Base-by-base conservation (phyloP, 2,329 filamentous ascomycete species). In the Alternaria arbusti region DNA sequence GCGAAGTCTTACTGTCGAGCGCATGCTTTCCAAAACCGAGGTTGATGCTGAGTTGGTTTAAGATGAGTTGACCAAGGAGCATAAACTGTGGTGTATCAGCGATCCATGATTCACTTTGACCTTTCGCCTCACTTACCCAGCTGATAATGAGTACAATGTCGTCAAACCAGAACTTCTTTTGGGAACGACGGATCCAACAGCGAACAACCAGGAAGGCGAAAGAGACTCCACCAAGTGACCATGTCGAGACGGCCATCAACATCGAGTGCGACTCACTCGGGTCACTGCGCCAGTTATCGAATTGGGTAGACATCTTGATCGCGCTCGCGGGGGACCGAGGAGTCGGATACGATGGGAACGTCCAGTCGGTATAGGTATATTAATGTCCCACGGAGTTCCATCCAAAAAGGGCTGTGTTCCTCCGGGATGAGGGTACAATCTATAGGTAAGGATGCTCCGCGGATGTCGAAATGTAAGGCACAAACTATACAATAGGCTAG, bases 1-100 rank as follows among this genome's bases (percentile, higher is more conserved):
- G 7, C 3, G 13, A 5, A 44, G 6, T 28, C 59, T 57, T 61
- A 61, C 59, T 51, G 20, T 61, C 59, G 25, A 61, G 45, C 2
- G 54, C 36, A 30, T 61, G 59, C 26, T 61, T 61, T 46, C 59
- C 59, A 5, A 61, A 57, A 8, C 59, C 54, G 6, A 61, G 8
- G 7, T 61, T 40, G 17, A 61, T 30, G 17, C 32, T 57, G 10
- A 61, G 46, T 43, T 61, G 59, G 3, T 45, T 57, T 26, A 61
- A 23, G 4, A 57, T 26, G 0, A 44, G 32, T 44, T 57, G 59
- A 2, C 8, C 20, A 7, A 61, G 36, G 13, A 61, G 46, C 17
- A 61, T n/a, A 3, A 46, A 45, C 54, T 61, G 52, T 2, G 23
- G 12, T 17, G 20, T 1, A 28, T 61, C 17, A 61, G 54, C 15